Conservation (phyloP, 139 green algal genomes). For the Zygnema cylindricum region DNA sequence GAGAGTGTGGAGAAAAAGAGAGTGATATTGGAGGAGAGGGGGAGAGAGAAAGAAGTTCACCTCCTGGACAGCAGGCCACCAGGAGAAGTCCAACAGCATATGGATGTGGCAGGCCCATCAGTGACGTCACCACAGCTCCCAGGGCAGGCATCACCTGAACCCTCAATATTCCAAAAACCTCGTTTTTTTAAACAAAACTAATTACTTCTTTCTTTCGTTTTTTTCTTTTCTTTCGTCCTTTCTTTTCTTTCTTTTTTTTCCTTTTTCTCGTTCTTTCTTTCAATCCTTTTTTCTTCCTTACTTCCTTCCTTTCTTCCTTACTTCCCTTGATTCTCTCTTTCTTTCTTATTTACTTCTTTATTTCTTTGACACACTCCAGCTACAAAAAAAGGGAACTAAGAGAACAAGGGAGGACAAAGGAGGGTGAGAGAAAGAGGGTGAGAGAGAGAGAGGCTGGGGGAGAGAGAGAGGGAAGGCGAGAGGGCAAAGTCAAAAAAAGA, state of each 20-base stretch:
- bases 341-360: too few species aligned
- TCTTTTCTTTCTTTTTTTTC: slow-evolving; percentile 1
- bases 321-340: too few species aligned
- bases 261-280: too few species aligned
- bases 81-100: slow-evolving; percentile 77
- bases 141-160: slow-evolving; percentile 73
- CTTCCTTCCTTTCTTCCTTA: too few species aligned
- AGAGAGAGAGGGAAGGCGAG: too few species aligned
- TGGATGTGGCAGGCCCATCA: slow-evolving; percentile 61
- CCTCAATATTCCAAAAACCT: background rate
- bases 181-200: background rate
- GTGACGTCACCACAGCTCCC: slow-evolving; percentile 67
- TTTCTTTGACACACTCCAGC: too few species aligned
- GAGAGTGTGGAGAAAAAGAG: too few species aligned
- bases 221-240: background rate
- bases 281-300: too few species aligned
- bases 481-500: too few species aligned
- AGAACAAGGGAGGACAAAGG: background rate
- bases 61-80: slow-evolving; percentile 80
- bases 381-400: slow-evolving; percentile 1
- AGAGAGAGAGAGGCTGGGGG: background rate
- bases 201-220: background rate
- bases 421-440: background rate
- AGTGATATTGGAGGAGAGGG: too few species aligned
- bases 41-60: slow-evolving; percentile 11